Evolutionary conservation across 345 rosid species (phyloP), one percentile per base, ranked within the genome.

Genomic region (Mercurialis annua): DNA sequence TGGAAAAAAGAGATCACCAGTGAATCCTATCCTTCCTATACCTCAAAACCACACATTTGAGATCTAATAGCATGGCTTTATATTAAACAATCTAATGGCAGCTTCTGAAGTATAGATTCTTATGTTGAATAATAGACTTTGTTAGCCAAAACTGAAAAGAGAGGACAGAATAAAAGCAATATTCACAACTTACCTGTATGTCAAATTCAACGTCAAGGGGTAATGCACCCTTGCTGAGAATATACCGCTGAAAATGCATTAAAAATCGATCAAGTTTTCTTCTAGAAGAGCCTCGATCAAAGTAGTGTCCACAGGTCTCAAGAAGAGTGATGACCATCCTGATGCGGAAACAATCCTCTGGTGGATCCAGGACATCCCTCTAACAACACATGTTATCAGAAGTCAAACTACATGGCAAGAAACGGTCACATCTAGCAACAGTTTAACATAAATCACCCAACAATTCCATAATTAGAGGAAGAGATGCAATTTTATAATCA

Each of bases 301-400:
- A 95, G 83, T 90, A 95, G 80, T 87, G 98, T 63, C 99, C 98
- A 68, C 98, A 95, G 31, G 99, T 92, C 82, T 92, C 96, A 50
- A 92, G 88, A 73, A 95, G 98, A 70, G 81, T 90, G 70, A 88
- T 76, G 66, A 92, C 88, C 99, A 95, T 85, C 81, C 98, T 90
- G 73, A 92, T 79, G 53, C 97, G 92, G 81, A 95, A 95, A 83
- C 90, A 92, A 79, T 95, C 99, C 77, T 92, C 98, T 14, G 90
- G 94, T 68, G 97, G 99, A 78, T 92, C 99, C 71, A 95, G 77
- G 52, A 75, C 79, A 72, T 92, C 96, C 85, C 85, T 90, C 99
- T 95, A 72, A 70, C 51, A 77, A 69, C 74, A 77, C 23, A 66
- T 68, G 72, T 4, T 53, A 55, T 24, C 46, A 57, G 61, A 54